Percentiles rank a stretch among this genome's conserved stretches.
These are phyloP conservation scores for Cnidoscolus chayamansa DNA, from an alignment of 441 rosid genomes.

Conservation along the genomic window DNA sequence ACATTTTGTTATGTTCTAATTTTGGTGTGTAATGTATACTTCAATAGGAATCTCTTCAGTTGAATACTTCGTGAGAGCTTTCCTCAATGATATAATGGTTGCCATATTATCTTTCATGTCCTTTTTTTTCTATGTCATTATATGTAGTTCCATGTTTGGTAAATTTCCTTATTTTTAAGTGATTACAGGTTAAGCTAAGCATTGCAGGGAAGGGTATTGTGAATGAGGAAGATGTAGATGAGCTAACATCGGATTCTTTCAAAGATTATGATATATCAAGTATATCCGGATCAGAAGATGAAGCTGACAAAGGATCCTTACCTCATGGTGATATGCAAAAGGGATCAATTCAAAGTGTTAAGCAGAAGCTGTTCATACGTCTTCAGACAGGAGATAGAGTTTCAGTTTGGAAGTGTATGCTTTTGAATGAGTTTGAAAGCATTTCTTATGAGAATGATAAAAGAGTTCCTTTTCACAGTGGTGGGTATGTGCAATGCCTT, in stretches of 20 bases:
- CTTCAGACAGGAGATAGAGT: constrained; percentile 68
- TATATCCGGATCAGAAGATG: constrained; percentile 96
- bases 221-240: constrained; percentile 86
- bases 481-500: constrained; percentile 24
- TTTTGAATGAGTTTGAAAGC: constrained; percentile 60
- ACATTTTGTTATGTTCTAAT: neutral
- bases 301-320: constrained; percentile 41
- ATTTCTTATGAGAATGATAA: constrained; percentile 40
- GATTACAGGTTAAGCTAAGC: constrained; percentile 66
- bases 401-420: constrained; percentile 68
- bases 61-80: neutral
- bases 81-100: no score
- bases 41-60: neutral
- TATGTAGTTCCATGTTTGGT: neutral
- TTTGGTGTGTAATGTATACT: neutral
- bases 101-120: neutral
- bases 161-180: neutral
- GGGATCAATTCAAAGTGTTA: constrained; percentile 36
- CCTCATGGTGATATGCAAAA: constrained; percentile 29
- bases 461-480: constrained; percentile 20
- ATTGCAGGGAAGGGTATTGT: constrained; percentile 71
- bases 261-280: constrained; percentile 82
- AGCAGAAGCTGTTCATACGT: constrained; percentile 58
- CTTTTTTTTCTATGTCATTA: neutral
- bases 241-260: constrained; percentile 61